These are phyloP conservation scores for Mycena sanguinolenta DNA, from an alignment of 768 basidiomycete genomes.

Conservation along the genomic window DNA sequence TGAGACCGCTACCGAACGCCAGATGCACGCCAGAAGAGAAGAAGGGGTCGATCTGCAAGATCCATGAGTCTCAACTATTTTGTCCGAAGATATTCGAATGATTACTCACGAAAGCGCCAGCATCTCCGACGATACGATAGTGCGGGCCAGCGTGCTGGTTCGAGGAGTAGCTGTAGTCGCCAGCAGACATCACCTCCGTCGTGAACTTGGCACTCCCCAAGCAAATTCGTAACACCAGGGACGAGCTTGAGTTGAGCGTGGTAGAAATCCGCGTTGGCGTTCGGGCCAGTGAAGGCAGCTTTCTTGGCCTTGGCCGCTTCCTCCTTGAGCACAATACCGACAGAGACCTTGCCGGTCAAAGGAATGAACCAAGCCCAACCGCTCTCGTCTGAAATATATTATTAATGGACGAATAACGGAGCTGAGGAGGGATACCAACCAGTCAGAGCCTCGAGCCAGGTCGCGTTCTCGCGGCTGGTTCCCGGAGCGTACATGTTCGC, in stretches of 20 bases:
- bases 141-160: conserved; percentile 14
- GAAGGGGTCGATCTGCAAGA: conserved; percentile 18
- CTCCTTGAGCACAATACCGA: conserved; percentile 54
- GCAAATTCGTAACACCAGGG: background rate
- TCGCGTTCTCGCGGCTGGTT: conserved; percentile 50
- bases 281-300: background rate
- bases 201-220: background rate
- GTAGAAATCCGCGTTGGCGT: background rate
- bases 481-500: conserved; percentile 50
- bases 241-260: conserved; percentile 7
- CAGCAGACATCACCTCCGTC: conserved; percentile 4
- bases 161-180: conserved; percentile 21
- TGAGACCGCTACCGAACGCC: conserved; percentile 45
- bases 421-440: conserved; percentile 27
- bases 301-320: conserved; percentile 40
- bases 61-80: background rate
- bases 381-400: conserved; percentile 46
- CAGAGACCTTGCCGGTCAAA: conserved; percentile 47
- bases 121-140: conserved; percentile 26
- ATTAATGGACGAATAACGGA: background rate
- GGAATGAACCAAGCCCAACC: conserved; percentile 57
- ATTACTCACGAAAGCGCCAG: conserved; percentile 24
- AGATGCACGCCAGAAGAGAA: conserved; percentile 40
- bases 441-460: conserved; percentile 60
- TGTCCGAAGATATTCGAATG: background rate